Evolutionary conservation across 129 eudicot species (phyloP).

Genomic region (Ambrosia artemisiifolia): DNA sequence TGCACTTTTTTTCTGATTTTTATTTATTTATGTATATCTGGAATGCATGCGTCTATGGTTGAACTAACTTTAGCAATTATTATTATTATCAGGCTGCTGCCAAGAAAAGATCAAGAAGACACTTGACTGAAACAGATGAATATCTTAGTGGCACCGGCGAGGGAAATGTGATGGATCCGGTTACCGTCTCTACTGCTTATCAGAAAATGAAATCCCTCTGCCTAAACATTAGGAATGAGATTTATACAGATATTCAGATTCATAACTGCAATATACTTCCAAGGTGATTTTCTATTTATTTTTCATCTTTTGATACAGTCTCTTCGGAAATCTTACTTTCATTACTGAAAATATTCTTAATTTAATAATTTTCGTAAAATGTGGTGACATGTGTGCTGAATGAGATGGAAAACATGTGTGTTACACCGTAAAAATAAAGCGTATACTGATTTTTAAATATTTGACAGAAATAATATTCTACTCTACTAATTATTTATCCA

Average conservation of each 20-base stretch:
- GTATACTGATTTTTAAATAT: too few species aligned
- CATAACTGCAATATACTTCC: slow-evolving; percentile 80
- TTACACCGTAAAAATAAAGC: too few species aligned
- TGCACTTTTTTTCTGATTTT: too few species aligned
- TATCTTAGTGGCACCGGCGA: slow-evolving; percentile 62
- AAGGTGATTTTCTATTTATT: slow-evolving; percentile 35
- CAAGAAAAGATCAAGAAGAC: slow-evolving; percentile 76
- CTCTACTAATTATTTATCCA: background rate
- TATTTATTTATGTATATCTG: too few species aligned
- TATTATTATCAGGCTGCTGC: slow-evolving; percentile 59
- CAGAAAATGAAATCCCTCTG: slow-evolving; percentile 78
- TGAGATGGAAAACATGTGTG: too few species aligned
- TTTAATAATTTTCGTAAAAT: too few species aligned
- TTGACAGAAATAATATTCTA: too few species aligned
- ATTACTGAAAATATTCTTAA: too few species aligned
- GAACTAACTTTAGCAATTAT: background rate
- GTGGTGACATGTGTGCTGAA: too few species aligned
- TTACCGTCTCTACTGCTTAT: slow-evolving; percentile 62
- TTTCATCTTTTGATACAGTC: background rate
- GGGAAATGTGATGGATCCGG: slow-evolving; percentile 56
- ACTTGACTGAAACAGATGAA: slow-evolving; percentile 79
- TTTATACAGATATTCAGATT: slow-evolving; percentile 73
- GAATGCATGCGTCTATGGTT: too few species aligned
- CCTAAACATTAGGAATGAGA: slow-evolving; percentile 65
- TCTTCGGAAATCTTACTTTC: background rate